These are phyloP conservation scores for Tuber brumale DNA, from an alignment of 495 filamentous ascomycete genomes.

Conservation along the genomic window DNA sequence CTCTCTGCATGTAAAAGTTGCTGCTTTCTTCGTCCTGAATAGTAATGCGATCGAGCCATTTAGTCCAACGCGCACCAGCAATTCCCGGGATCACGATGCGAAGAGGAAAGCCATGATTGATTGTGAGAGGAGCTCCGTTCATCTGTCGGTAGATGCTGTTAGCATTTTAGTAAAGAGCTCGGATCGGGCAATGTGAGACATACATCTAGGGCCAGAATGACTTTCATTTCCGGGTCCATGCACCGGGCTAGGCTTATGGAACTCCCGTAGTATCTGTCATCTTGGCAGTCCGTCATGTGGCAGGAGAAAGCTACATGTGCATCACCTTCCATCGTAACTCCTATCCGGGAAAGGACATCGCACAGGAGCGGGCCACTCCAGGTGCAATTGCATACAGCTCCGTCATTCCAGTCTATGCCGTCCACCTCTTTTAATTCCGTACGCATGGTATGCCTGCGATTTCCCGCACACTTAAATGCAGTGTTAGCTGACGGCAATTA, in stretches of 20 bases:
- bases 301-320: conserved; percentile 54
- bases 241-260: conserved; percentile 50
- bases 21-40: conserved; percentile 46
- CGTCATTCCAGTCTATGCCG: conserved; percentile 60
- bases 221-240: conserved; percentile 47
- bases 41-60: conserved; percentile 52
- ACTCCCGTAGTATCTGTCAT: conserved; percentile 54
- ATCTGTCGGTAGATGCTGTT: conserved; percentile 37
- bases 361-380: conserved; percentile 54
- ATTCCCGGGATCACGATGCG: conserved; percentile 51
- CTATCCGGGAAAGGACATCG: conserved; percentile 51
- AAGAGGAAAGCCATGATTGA: conserved; percentile 50
- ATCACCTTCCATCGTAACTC: conserved; percentile 33
- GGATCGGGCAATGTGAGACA: conserved; percentile 1
- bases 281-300: conserved; percentile 48
- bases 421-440: conserved; percentile 55
- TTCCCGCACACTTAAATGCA: conserved; percentile 53
- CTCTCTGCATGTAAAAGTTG: conserved; percentile 49
- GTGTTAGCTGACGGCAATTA: conserved; percentile 4
- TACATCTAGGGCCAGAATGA: conserved; percentile 54
- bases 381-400: conserved; percentile 57
- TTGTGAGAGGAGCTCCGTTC: conserved; percentile 45
- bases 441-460: conserved; percentile 60
- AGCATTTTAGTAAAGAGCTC: background rate
- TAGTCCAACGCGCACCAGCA: conserved; percentile 50